These are phyloP conservation scores for Coniosporium apollinis DNA, from an alignment of 495 filamentous ascomycete species.

Conservation along the genomic window DNA sequence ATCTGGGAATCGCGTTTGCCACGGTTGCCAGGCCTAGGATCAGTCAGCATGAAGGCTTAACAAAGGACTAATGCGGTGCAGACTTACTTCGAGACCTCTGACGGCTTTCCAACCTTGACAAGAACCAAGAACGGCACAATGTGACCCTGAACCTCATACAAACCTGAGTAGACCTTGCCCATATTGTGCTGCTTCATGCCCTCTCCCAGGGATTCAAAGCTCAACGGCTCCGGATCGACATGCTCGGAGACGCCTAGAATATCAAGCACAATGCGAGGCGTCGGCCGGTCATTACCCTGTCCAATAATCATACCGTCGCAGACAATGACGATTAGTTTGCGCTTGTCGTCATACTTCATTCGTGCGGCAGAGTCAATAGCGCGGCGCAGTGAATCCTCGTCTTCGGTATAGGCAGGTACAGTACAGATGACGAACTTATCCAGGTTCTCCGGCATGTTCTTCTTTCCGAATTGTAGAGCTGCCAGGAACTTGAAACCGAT, in stretches of 20 bases:
- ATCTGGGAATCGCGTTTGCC: constrained; percentile 97
- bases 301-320: constrained; percentile 99
- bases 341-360: constrained; percentile 96
- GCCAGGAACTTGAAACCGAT: constrained; percentile 95
- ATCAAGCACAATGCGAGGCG: constrained; percentile 89
- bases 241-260: constrained; percentile 88
- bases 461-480: constrained; percentile 80
- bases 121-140: constrained; percentile 96
- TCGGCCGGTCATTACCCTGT: constrained; percentile 91
- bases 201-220: constrained; percentile 92
- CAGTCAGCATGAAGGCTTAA: background rate
- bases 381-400: constrained; percentile 89
- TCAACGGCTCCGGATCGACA: constrained; percentile 90
- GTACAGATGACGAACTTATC: constrained; percentile 98
- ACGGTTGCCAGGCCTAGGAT: constrained; percentile 74
- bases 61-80: background rate
- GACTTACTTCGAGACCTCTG: constrained; percentile 56
- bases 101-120: constrained; percentile 94
- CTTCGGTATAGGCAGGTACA: constrained; percentile 94
- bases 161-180: constrained; percentile 93
- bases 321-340: constrained; percentile 83
- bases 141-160: constrained; percentile 95
- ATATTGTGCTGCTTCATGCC: constrained; percentile 97
- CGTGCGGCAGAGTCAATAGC: constrained; percentile 92
- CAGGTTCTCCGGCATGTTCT: constrained; percentile 83